Evolutionary conservation across 202 grass and related monocot species (phyloP).

Genomic region (Alloteropsis angusta): DNA sequence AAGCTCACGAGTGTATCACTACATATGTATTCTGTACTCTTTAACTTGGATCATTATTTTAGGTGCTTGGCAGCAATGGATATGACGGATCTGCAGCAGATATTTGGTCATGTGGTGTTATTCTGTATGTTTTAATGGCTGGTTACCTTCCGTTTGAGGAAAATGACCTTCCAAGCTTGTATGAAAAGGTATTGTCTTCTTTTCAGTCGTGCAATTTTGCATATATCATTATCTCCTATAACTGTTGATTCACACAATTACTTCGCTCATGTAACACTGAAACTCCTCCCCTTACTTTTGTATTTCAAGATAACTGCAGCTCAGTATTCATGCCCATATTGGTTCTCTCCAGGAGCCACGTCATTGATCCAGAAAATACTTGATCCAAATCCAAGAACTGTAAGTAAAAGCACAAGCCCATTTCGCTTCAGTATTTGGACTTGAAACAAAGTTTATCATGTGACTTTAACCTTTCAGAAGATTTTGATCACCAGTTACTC

Average conservation of each 20-base stretch:
- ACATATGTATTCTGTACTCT: not conserved
- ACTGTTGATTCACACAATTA: not conserved
- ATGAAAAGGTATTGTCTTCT: slow-evolving; percentile 53
- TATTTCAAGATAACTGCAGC: slow-evolving; percentile 71
- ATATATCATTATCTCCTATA: not conserved
- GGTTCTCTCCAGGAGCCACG: slow-evolving; percentile 67
- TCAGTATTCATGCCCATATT: slow-evolving; percentile 68
- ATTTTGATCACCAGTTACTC: not conserved
- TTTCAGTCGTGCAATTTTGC: not conserved
- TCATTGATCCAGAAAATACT: slow-evolving; percentile 72
- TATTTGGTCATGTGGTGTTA: slow-evolving; percentile 95
- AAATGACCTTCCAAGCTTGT: slow-evolving; percentile 68
- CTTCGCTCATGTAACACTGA: not conserved
- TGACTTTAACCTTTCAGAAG: slow-evolving; percentile 4
- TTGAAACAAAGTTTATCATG: not conserved
- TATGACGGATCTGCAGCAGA: slow-evolving; percentile 93
- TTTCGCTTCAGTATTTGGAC: slow-evolving; percentile 11
- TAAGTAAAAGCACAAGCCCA: slow-evolving; percentile 36
- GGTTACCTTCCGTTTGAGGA: slow-evolving; percentile 94
- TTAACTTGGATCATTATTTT: slow-evolving; percentile 12
- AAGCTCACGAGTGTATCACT: not conserved
- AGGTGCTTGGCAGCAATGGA: slow-evolving; percentile 71
- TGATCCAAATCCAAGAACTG: slow-evolving; percentile 76
- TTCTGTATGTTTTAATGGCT: slow-evolving; percentile 95
- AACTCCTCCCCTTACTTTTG: slow-evolving; percentile 1